Evolutionary conservation across 2,329 filamentous ascomycete species (phyloP), one percentile per base, ranked within the genome.

Genomic region (Tolypocladium tropicale): DNA sequence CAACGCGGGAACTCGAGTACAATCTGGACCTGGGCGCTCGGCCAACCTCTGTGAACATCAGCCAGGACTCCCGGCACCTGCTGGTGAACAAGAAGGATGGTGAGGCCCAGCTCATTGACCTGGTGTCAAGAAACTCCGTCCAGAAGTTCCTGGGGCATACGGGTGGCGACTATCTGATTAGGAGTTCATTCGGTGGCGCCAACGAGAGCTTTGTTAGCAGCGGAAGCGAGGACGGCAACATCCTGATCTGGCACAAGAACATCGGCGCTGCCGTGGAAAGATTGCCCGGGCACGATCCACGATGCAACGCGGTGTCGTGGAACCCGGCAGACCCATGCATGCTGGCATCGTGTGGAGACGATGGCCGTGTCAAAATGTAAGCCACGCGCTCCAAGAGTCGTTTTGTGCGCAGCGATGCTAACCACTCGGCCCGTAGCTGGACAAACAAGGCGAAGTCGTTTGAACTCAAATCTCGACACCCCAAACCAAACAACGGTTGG

Each of bases 261-360:
- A 90, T 88, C 37, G 90, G 90, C 6, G 77, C 80, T 6, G 78
- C 87, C 1, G 83, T 99, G 6, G 89, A 91, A 65, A 85, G 82
- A 52, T 76, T 97, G 3, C 80, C 84, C 34, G 92, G 85, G 0
- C 93, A 97, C 64, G 74, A 76, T 7, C 79, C 81, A 14, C 86
- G 90, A 36, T 93, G 94, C 61, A 97, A 96, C 68, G 83, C 90
- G 9, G 88, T 95, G 39, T 81, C 87, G 25, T 99, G 94, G 93
- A 94, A 93, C 65, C 92, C 94, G 1, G 79, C 75, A 12, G 83
- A 96, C 66, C 85, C 90, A 1, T 83, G 82, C 59, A 86, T 96
- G 76, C 90, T 96, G 71, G 94, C 91, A 18, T 93, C 91, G 14
- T 93, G 89, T 57, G 92, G 93, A 21, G 94, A 99, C 69, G 94